A percentile compares a stretch with the other conserved stretches of the same genome.
Evolutionary conservation across 148 eudicot species (phyloP).

Genomic region (Rhododendron kiyosumense): DNA sequence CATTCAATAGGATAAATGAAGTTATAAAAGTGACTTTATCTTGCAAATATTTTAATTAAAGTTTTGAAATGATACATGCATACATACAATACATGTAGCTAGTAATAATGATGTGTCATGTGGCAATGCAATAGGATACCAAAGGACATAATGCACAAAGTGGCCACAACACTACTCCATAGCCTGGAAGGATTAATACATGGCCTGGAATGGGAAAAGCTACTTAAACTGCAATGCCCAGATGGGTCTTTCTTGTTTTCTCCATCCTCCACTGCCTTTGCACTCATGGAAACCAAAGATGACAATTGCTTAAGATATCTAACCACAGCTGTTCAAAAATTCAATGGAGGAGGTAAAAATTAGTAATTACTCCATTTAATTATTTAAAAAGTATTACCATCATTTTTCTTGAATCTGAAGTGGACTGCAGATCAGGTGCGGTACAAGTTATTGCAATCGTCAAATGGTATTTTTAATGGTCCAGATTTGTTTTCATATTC

Average conservation of each 20-base stretch:
- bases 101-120: not conserved
- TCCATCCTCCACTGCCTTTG: slow-evolving; percentile 94
- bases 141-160: slow-evolving; percentile 58
- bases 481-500: no score
- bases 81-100: not conserved
- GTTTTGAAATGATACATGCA: not conserved
- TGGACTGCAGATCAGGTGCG: no score
- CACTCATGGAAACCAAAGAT: slow-evolving; percentile 79
- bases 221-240: slow-evolving; percentile 53
- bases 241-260: slow-evolving; percentile 95
- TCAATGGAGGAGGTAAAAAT: slow-evolving; percentile 80
- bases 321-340: slow-evolving; percentile 41
- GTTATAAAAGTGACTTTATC: slow-evolving; percentile 3
- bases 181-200: slow-evolving; percentile 75
- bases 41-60: not conserved
- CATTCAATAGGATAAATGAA: not conserved
- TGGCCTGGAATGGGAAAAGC: slow-evolving; percentile 71
- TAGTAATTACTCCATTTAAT: no score
- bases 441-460: no score
- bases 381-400: not conserved
- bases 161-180: slow-evolving; percentile 80
- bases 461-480: no score
- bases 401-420: not conserved
- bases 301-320: slow-evolving; percentile 62
- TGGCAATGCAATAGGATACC: slow-evolving; percentile 55